Conservation (phyloP, 257 asterid genomes). For the Ilex asprella region DNA sequence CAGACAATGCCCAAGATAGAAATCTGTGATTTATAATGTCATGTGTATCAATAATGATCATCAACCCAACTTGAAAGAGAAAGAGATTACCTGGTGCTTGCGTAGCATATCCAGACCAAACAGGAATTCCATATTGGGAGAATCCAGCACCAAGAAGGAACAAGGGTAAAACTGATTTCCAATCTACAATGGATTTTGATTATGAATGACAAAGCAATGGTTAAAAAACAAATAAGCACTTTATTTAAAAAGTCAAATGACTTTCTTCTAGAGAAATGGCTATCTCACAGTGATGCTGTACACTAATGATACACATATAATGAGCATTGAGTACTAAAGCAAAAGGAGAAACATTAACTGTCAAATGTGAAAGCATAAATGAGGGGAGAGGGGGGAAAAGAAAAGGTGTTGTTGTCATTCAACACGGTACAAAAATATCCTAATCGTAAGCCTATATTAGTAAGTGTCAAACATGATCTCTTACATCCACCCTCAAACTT, state of each 20-base stretch:
- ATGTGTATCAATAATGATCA: not conserved
- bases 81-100: slow-evolving; percentile 76
- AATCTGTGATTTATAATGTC: slow-evolving; percentile 8
- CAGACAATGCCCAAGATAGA: slow-evolving; percentile 19
- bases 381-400: too few species aligned
- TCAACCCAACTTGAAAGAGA: not conserved
- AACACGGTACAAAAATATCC: too few species aligned
- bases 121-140: slow-evolving; percentile 96
- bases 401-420: too few species aligned
- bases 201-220: slow-evolving; percentile 11
- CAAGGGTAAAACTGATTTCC: slow-evolving; percentile 82
- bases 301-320: not conserved
- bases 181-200: slow-evolving; percentile 42
- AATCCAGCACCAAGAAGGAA: slow-evolving; percentile 85
- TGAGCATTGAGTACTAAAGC: not conserved
- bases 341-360: too few species aligned
- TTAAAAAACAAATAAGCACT: not conserved
- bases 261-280: not conserved
- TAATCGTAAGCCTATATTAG: too few species aligned
- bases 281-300: not conserved
- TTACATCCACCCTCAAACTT: too few species aligned
- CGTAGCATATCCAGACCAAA: slow-evolving; percentile 99
- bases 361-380: too few species aligned
- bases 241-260: not conserved
- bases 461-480: too few species aligned